phyloP scores from a whole-genome alignment of 164 flowering plant genomes.

The Magnolia changhungtana region DNA sequence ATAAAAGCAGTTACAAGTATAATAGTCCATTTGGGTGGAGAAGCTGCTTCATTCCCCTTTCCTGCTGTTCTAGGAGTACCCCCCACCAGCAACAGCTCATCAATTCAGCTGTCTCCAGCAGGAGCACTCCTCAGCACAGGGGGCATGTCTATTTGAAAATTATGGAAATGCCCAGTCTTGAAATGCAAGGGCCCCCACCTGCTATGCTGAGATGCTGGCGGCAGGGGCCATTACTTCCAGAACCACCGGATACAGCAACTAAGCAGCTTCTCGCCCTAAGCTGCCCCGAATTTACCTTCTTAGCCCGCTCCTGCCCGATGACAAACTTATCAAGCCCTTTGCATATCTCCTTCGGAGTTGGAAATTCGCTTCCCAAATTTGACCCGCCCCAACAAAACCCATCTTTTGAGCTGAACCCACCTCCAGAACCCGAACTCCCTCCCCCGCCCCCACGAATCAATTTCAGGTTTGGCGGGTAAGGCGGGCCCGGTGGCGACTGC shows the following conservation, averaged over 20 bases:
- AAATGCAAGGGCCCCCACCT: not conserved
- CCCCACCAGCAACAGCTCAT: not conserved
- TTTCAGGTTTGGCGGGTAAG: conserved; percentile 10
- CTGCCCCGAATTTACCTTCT: conserved; percentile 54
- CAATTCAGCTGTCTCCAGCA: not conserved
- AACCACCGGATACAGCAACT: not conserved
- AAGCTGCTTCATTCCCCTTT: not conserved
- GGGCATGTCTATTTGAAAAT: not conserved
- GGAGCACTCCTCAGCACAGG: too few species aligned
- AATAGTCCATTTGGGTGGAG: not conserved
- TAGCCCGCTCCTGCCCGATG: conserved; percentile 88
- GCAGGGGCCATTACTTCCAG: not conserved
- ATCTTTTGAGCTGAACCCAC: conserved; percentile 51
- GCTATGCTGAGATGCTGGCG: not conserved
- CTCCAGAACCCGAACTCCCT: conserved; percentile 34
- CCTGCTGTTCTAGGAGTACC: not conserved
- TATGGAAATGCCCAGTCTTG: not conserved
- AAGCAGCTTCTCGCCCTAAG: too few species aligned
- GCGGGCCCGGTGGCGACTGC: conserved; percentile 17
- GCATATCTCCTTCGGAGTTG: conserved; percentile 91
- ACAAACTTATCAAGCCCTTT: conserved; percentile 91
- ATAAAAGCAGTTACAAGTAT: not conserved
- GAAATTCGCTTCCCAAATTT: conserved; percentile 64
- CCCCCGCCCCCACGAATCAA: conserved; percentile 22
- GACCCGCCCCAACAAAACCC: conserved; percentile 77